Evolutionary conservation across 208 protist species (phyloP), one percentile per base, ranked within the genome.

Genomic region (Leishmania braziliensis): DNA sequence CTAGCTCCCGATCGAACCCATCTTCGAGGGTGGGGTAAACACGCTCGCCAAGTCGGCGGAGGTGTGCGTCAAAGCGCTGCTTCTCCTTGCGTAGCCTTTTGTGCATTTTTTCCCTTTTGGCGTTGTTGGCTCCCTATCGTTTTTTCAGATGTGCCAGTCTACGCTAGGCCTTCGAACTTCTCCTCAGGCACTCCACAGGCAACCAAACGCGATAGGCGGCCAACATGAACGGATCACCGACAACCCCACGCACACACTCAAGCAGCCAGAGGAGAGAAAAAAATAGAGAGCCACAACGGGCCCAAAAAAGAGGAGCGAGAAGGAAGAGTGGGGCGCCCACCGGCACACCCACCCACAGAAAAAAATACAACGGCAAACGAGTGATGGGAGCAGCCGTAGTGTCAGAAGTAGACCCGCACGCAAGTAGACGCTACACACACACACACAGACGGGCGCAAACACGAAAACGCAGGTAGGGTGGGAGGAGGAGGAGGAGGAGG

Each of bases 1-100:
- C 81, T 36, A 95, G 82, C 78, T 95, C 92, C 8, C 82, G 79
- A 77, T 95, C 91, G 78, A 95, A 95, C 48, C 89, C 89, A 75
- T 95, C 91, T 48, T 88, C 79, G 39, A 88, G 86, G 39, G 78
- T 51, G 12, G 86, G 84, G 60, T 87, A 83, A 12, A 60, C 85
- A 43, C 84, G 81, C 62, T 80, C 81, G 20, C 81, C 75, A 68
- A 85, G 81, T 46, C 53, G 81, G 33, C 76, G 69, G 5, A 85
- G 77, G 54, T 81, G 81, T 36, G 56, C 73, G 69, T 88, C 84
- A 48, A 88, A 88, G 58, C 81, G 81, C 71, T 85, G 81, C 66
- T 85, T 85, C 58, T 89, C 86, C 48, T 83, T 83, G 16, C 75
- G 60, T 65, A 81, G 77, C 33, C 69, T 73, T 36, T 83, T 36